Evolutionary conservation across 257 asterid genomes (phyloP), one percentile per base, ranked within the genome.

Genomic region (Solanum bulbocastanum): DNA sequence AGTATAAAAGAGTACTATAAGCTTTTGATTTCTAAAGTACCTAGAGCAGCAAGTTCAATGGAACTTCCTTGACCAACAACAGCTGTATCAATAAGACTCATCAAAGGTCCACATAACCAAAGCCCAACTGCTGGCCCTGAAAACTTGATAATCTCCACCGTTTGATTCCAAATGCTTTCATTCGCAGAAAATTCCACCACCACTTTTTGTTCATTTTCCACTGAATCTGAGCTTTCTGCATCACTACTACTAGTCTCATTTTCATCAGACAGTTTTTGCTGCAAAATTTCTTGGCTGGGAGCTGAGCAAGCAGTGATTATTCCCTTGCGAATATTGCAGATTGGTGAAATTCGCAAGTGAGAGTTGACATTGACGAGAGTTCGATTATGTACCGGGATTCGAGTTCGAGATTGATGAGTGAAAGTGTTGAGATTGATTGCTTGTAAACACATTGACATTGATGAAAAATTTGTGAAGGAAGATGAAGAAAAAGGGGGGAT

Each of bases 121-220:
- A 97, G 92, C 79, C 99, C 99, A 6, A 92, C 98, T 2, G 98
- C 98, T 4, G 99, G 99, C 18, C 98, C 99, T n/a, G 99, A 97
- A 89, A 97, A 97, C 92, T 95, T 97, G 30, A 90, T 94, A 44
- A 95, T 97, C 71, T 97, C 99, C 83, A 91, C 88, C 90, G 95
- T 93, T 90, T 96, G 99, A 87, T 58, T 91, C 97, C 93, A 91
- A 87, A 96, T 83, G 71, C 93, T 91, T 83, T 94, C 98, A 68
- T 91, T 87, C 18, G 89, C 94, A 25, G 98, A 86, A 23, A 92
- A 90, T 30, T 92, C 94, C 65, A 86, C 62, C 23, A 86, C 39
- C 90, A 88, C 95, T 71, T 89, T 90, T 65, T 83, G 93, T 71
- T 83, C 91, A 22, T 81, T 46, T 81, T 0, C 40, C 60, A 78